These are phyloP conservation scores for Elongisporangium anandrum DNA, from an alignment of 352 stramenopile genomes.

Conservation along the genomic window DNA sequence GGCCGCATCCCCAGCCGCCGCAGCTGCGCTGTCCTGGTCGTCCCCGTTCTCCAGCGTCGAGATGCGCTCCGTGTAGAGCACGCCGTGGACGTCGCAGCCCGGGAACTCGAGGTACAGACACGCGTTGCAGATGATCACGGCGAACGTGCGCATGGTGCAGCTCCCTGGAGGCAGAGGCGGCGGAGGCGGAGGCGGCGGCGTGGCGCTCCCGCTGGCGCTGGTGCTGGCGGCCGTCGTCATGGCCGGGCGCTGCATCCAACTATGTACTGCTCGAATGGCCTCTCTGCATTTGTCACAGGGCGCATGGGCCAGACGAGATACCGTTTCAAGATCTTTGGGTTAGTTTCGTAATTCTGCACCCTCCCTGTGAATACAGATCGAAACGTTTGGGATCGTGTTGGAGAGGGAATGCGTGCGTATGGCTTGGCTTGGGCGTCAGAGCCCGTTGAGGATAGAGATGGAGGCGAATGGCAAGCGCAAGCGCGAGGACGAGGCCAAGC, in stretches of 20 bases:
- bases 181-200: background rate
- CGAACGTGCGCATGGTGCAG: slow-evolving; percentile 54
- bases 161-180: slow-evolving; percentile 1
- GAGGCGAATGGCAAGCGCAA: slow-evolving; percentile 52
- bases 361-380: background rate
- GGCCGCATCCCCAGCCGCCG: slow-evolving; percentile 4
- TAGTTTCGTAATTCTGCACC: background rate
- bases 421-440: background rate
- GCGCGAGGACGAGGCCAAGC: slow-evolving; percentile 47
- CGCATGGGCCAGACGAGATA: background rate
- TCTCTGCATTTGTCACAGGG: background rate
- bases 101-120: slow-evolving; percentile 88
- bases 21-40: slow-evolving; percentile 1
- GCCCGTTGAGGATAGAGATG: slow-evolving; percentile 13
- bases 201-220: slow-evolving; percentile 1
- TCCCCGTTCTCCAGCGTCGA: slow-evolving; percentile 3
- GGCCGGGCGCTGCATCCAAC: background rate
- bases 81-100: slow-evolving; percentile 80
- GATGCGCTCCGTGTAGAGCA: slow-evolving; percentile 76
- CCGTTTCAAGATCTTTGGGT: background rate
- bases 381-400: background rate
- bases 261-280: background rate
- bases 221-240: slow-evolving; percentile 1
- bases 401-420: background rate
- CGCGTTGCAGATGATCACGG: slow-evolving; percentile 73